Evolutionary conservation across 164 flowering plant genomes (phyloP).

Genomic region (Kalanchoe fedtschenkoi): DNA sequence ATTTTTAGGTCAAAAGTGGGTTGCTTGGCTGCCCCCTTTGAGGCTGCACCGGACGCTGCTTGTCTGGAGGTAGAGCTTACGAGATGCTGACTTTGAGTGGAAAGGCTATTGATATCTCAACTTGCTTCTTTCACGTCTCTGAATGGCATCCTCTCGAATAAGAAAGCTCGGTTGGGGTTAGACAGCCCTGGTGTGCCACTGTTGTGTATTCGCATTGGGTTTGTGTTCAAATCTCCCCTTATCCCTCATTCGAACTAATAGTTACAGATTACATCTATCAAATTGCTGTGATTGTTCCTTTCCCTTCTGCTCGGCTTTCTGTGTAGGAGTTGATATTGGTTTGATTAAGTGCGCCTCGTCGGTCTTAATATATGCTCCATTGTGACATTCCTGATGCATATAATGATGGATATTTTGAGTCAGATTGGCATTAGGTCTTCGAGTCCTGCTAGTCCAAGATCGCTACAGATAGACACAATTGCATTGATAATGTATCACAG

Average conservation of each 20-base stretch:
- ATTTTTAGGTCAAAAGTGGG: not conserved
- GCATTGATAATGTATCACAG: too few relatives aligned
- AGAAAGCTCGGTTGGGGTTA: not conserved
- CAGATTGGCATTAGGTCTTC: too few relatives aligned
- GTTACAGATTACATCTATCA: not conserved
- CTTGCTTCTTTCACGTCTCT: not conserved
- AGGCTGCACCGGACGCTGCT: not conserved
- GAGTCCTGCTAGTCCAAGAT: too few relatives aligned
- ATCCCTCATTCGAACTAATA: not conserved
- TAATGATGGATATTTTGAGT: too few relatives aligned
- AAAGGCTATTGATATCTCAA: not conserved
- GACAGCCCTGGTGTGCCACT: not conserved
- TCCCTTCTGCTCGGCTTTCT: not conserved
- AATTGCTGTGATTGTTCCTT: not conserved
- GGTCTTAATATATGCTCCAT: not conserved
- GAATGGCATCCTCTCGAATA: conserved; percentile 3
- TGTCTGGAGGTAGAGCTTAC: not conserved
- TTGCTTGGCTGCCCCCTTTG: conserved; percentile 1
- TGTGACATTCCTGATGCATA: too few relatives aligned
- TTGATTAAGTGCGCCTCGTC: not conserved
- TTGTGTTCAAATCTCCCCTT: not conserved
- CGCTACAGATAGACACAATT: too few relatives aligned
- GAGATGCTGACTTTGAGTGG: conserved; percentile 2
- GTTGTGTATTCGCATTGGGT: not conserved
- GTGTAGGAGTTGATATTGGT: not conserved